phyloP scores from a whole-genome alignment of 1,139 yeast genomes.

The Protomyces inouyei region DNA sequence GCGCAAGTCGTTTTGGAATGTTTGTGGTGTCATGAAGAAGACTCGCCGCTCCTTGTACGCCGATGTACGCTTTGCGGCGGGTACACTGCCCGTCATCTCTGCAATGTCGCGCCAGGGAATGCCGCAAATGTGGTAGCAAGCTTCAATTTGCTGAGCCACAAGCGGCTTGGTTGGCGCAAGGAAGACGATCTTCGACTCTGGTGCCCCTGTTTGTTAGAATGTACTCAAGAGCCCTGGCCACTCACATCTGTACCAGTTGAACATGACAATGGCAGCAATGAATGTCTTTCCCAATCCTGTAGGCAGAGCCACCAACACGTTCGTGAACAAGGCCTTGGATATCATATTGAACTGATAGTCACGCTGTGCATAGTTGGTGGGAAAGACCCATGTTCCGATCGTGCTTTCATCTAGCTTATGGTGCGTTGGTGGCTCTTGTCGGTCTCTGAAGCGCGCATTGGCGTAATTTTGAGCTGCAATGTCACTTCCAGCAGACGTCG shows the following conservation, averaged over 20 bases:
- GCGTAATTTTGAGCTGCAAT: neutral
- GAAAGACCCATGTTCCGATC: constrained; percentile 59
- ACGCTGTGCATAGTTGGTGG: constrained; percentile 75
- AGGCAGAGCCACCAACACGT: constrained; percentile 83
- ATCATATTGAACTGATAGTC: constrained; percentile 86
- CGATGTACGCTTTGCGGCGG: constrained; percentile 55
- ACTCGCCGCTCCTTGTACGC: constrained; percentile 75
- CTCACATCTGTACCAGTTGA: constrained; percentile 64
- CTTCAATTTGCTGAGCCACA: constrained; percentile 96
- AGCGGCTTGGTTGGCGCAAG: constrained; percentile 97
- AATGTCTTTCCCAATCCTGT: constrained; percentile 98
- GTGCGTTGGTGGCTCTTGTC: constrained; percentile 27
- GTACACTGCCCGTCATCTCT: constrained; percentile 58
- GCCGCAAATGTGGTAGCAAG: constrained; percentile 85
- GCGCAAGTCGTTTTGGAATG: constrained; percentile 81
- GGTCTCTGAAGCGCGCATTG: constrained; percentile 1
- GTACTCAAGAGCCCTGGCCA: no score
- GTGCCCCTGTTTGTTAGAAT: constrained; percentile 49
- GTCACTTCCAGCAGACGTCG: neutral
- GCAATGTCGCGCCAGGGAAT: constrained; percentile 72
- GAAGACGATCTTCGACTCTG: constrained; percentile 70
- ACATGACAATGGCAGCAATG: constrained; percentile 89
- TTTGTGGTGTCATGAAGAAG: constrained; percentile 94
- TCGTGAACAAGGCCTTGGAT: constrained; percentile 62
- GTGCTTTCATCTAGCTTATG: constrained; percentile 28